Percentiles rank a stretch among this genome's conserved stretches.
Evolutionary conservation across 140 eudicot species (phyloP).

Genomic region (Ambrosia hybrid): DNA sequence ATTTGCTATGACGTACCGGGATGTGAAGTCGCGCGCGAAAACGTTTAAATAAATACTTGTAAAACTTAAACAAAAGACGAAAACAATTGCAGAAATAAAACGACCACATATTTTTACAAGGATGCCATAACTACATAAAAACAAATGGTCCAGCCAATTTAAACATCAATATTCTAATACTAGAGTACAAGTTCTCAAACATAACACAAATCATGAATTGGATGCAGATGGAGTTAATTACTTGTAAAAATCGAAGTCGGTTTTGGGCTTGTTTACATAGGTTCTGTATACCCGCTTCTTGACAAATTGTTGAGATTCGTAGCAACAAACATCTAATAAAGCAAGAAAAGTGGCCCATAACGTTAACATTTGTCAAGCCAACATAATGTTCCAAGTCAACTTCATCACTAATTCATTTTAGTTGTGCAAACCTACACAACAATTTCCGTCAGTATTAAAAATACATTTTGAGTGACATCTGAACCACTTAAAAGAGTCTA

Average conservation of each 20-base stretch:
- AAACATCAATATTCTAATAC: constrained; percentile 7
- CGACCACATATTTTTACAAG: not conserved
- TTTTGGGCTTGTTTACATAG: constrained; percentile 89
- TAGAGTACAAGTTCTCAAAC: constrained; percentile 3
- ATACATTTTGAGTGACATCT: not conserved
- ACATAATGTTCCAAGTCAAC: constrained; percentile 90
- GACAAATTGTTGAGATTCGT: constrained; percentile 94
- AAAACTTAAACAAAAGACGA: not conserved
- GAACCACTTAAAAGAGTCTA: not conserved
- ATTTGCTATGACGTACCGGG: too few relatives aligned
- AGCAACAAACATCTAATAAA: constrained; percentile 9
- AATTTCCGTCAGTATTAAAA: not conserved
- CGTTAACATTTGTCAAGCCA: constrained; percentile 50
- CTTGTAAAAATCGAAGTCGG: constrained; percentile 94
- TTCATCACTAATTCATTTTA: constrained; percentile 81
- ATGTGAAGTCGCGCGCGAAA: not conserved
- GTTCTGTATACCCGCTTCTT: constrained; percentile 86
- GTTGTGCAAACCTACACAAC: constrained; percentile 69
- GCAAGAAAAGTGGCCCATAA: constrained; percentile 2
- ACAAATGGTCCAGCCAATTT: not conserved
- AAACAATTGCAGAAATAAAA: constrained; percentile 9
- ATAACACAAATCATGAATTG: not conserved
- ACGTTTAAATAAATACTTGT: too few relatives aligned
- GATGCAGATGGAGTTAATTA: constrained; percentile 26
- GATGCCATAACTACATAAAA: not conserved